These are phyloP conservation scores for Cyclotella sp. DNA, from an alignment of 108 stramenopile species.

Conservation along the genomic window DNA sequence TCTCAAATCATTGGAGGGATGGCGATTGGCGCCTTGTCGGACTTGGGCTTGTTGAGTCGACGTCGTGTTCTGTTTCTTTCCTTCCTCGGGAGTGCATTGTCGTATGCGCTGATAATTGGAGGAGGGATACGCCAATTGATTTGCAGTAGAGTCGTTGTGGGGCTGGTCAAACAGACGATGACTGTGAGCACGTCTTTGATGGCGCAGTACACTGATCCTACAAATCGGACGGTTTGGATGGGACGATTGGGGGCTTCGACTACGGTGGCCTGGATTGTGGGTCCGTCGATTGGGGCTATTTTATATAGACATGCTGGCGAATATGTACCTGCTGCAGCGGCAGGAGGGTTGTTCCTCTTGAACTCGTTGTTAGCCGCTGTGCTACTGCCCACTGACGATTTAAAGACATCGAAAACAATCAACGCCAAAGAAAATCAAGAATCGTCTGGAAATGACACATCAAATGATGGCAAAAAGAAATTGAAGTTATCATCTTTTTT, in stretches of 20 bases:
- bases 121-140: slow-evolving; percentile 69
- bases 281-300: slow-evolving; percentile 76
- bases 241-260: slow-evolving; percentile 66
- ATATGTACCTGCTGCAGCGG: slow-evolving; percentile 61
- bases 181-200: slow-evolving; percentile 90
- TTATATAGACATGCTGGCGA: slow-evolving; percentile 69
- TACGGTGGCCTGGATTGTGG: slow-evolving; percentile 78
- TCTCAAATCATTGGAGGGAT: slow-evolving; percentile 91
- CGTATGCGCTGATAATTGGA: slow-evolving; percentile 79
- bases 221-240: slow-evolving; percentile 63
- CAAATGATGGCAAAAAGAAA: slow-evolving; percentile 16
- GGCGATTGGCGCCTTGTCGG: slow-evolving; percentile 77
- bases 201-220: slow-evolving; percentile 58
- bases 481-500: slow-evolving; percentile 44
- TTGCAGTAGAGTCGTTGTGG: slow-evolving; percentile 82
- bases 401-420: too few relatives aligned
- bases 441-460: neutral
- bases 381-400: slow-evolving; percentile 50
- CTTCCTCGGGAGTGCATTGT: slow-evolving; percentile 85
- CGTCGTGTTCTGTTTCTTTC: slow-evolving; percentile 75
- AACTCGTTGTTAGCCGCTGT: slow-evolving; percentile 63
- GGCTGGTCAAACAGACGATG: slow-evolving; percentile 94
- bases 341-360: slow-evolving; percentile 62
- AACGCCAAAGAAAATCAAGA: neutral
- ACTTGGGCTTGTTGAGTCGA: slow-evolving; percentile 65